Base-by-base conservation (phyloP, 2,329 filamentous ascomycete genomes). In the Purpureocillium takamizusanense region DNA sequence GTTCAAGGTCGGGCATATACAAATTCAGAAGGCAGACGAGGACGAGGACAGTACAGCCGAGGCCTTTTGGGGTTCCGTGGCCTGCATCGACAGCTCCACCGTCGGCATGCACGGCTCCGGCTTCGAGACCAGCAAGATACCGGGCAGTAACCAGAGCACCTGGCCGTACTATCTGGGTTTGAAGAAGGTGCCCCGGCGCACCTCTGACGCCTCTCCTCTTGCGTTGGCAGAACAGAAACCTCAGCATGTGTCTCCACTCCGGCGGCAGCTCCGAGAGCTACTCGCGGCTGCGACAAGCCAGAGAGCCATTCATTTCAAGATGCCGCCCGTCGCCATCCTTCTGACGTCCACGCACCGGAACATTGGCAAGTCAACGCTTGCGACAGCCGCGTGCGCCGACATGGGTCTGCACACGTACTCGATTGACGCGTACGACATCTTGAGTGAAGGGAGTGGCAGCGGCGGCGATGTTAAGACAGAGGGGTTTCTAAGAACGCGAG, bases 401-500 rank as follows among this genome's bases (percentile, higher is more conserved):
- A 82, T 95, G 45, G 92, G 92, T 4, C 69, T 97, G 13, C 92
- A 98, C 57, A 84, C 81, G 0, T 97, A 95, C 56, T 64, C 77
- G 1, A 85, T 98, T 37, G 88, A 97, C 57, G 85, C 86, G 0
- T 95, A 94, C 52, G 92, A 98, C 51, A 86, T 98, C 31, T 69
- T 95, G 4, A 90, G 87, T n/a, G 90, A 97, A 57, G 86, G 87
- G 12, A 59, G 60, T 9, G 83, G 83, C 1, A 87, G 87, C 38
- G 86, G 86, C 8, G 83, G 85, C 39, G 92, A 98, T 54, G 84
- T 94, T 21, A 95, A 97, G 62, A 95, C 89, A 0, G 90, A 95
- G 54, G 89, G 86, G 1, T 85, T 94, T 48, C 66, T 98, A 13
- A 84, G 92, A 54, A 86, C 86, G 4, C 77, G 92, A 36, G 86